Evolutionary conservation across 2,329 filamentous ascomycete genomes (phyloP), one percentile per base, ranked within the genome.

Genomic region (Pseudogymnoascus sp.): DNA sequence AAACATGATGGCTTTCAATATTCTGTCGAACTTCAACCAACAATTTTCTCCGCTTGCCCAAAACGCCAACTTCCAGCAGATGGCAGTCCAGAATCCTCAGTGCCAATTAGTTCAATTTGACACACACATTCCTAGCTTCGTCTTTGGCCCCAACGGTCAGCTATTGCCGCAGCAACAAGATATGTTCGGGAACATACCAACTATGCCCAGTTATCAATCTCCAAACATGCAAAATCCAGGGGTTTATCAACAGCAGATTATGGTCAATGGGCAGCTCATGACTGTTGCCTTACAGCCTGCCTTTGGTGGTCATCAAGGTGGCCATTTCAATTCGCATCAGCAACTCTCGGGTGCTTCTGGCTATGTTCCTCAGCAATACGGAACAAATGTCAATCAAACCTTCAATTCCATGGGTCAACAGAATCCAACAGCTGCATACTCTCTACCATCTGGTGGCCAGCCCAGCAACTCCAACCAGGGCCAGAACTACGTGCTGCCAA

Each of bases 341-440:
- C 16, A 7, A 2, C 33, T 33, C 2, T 6, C 5, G 5, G 28
- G 50, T 33, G 26, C 50, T 14, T 26, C 12, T 12, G 50, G 26
- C 50, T 22, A 53, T 19, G 6, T 11, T 19, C 50, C 50, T 56
- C 50, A 56, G 26, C 50, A 33, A 33, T 10, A 56, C 1, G 50
- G 50, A 22, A 19, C 28, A 56, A 56, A 56, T 56, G 26, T 33
- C 50, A 56, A 33, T 16, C 50, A 56, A 19, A 19, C 26, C 50
- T 56, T 56, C 50, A 56, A 56, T 33, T 33, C 50, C 10, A 56
- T 56, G 50, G 50, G 50, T 19, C 50, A 56, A 22, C 50, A 56
- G 33, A 56, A 56, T n/a, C 11, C n/a, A n/a, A 33, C 50, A 5
- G 7, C n/a, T 56, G 4, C 50, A 33, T 56, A 33, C 50, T 33